Evolutionary conservation across 352 stramenopile genomes (phyloP), one percentile per base, ranked within the genome.

Genomic region (Pythium rishiriense): DNA sequence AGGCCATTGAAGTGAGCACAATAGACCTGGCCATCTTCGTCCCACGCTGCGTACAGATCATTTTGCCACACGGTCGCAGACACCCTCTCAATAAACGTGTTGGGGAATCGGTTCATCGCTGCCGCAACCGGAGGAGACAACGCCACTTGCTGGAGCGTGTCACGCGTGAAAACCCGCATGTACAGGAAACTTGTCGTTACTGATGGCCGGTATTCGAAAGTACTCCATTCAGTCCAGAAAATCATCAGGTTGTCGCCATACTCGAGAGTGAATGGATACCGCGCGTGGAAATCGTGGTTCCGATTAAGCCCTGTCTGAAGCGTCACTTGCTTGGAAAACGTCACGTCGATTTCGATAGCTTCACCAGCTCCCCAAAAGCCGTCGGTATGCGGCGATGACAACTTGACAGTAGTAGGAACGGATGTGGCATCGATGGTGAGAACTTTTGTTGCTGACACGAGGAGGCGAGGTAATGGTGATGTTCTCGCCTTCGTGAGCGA

Each of bases 161-260:
- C 43, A 10, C 70, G 76, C 1, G 74, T 73, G 50, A 90, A 90
- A 0, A 85, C 76, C 1, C 66, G 52, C 28, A 90, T 48, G 22
- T 91, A 87, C 31, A 93, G 66, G 19, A 69, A 79, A 26, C 80
- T 93, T 22, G 64, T 74, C 0, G 75, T 79, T 3, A 50, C 24
- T 42, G 58, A 26, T 42, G 55, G 28, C 8, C 46, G 50, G 54
- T 61, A 53, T 1, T 73, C 48, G n/a, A 81, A 64, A 0, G 63
- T 59, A 33, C 83, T 72, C 53, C 73, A 74, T 54, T 93, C 84
- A 0, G 71, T 90, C 84, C 84, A 93, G 46, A 90, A 78, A 0
- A 93, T 52, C 41, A 85, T 87, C 14, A 89, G 73, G 10, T 78
- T 73, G 21, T 48, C 48, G 0, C 81, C 24, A 15, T 77, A 81